These are phyloP conservation scores for Globisporangium ultimum DNA, from an alignment of 352 stramenopile species.

Conservation along the genomic window DNA sequence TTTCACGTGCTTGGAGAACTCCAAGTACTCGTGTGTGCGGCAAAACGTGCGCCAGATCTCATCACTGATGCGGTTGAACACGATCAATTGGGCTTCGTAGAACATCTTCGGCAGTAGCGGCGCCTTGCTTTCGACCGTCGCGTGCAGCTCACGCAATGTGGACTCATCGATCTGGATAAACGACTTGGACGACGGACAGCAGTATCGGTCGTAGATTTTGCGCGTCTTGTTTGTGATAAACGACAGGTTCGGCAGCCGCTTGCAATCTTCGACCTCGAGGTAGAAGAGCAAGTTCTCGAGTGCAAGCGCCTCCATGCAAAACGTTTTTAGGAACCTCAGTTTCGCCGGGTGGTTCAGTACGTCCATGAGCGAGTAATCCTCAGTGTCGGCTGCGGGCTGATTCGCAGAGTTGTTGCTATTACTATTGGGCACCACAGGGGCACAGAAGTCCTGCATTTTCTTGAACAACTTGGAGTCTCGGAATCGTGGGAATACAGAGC, in stretches of 20 bases:
- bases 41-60: slow-evolving; percentile 68
- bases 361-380: slow-evolving; percentile 60
- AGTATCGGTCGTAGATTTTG: slow-evolving; percentile 82
- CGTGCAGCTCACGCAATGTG: slow-evolving; percentile 42
- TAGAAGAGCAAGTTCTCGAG: slow-evolving; percentile 85
- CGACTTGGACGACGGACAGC: slow-evolving; percentile 35
- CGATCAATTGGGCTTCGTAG: slow-evolving; percentile 57
- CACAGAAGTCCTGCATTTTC: slow-evolving; percentile 77
- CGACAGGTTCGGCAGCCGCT: slow-evolving; percentile 74
- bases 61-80: slow-evolving; percentile 63
- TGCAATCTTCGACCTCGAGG: slow-evolving; percentile 83
- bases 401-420: slow-evolving; percentile 10
- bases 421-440: slow-evolving; percentile 11
- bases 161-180: slow-evolving; percentile 38
- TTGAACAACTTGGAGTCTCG: slow-evolving; percentile 70
- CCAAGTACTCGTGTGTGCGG: slow-evolving; percentile 66
- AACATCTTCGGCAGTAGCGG: slow-evolving; percentile 62
- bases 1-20: slow-evolving; percentile 45
- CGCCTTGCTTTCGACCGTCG: slow-evolving; percentile 36
- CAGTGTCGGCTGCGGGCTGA: slow-evolving; percentile 14
- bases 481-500: slow-evolving; percentile 75
- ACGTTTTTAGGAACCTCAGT: slow-evolving; percentile 82
- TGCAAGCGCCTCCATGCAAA: slow-evolving; percentile 79
- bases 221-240: slow-evolving; percentile 77
- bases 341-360: slow-evolving; percentile 75